These are phyloP conservation scores for Mycena indigotica DNA, from an alignment of 768 basidiomycete genomes.

Conservation along the genomic window DNA sequence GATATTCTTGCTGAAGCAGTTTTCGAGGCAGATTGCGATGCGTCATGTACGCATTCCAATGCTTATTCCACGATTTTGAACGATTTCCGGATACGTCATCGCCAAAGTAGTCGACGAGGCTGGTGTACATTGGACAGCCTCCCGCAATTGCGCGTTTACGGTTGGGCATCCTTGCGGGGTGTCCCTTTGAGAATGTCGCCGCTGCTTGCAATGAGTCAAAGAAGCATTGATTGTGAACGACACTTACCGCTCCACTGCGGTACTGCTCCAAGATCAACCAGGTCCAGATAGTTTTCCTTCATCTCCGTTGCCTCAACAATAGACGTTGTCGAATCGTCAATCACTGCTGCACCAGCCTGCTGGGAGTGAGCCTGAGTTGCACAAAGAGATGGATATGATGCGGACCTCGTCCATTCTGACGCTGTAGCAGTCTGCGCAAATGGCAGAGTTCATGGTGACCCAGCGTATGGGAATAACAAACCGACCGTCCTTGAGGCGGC, in stretches of 20 bases:
- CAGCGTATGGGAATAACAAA: too few species aligned
- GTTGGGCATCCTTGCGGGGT: conserved; percentile 35
- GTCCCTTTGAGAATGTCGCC: conserved; percentile 19
- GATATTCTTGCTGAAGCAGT: conserved; percentile 39
- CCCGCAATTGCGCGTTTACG: conserved; percentile 32
- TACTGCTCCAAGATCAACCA: neutral
- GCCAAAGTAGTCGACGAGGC: too few species aligned
- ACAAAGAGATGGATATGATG: neutral
- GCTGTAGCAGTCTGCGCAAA: too few species aligned
- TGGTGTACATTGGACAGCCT: too few species aligned
- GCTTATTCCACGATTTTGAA: too few species aligned
- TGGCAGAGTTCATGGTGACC: too few species aligned
- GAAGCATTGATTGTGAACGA: neutral
- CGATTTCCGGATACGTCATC: too few species aligned
- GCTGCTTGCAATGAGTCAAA: neutral
- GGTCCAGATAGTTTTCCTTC: neutral
- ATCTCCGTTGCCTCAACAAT: too few species aligned
- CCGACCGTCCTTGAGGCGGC: neutral
- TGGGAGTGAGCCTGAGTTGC: neutral
- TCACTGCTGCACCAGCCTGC: neutral
- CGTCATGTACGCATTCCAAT: too few species aligned
- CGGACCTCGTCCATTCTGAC: neutral
- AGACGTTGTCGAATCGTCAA: neutral
- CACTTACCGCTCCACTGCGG: neutral
- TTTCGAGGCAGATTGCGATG: conserved; percentile 38